Conservation (phyloP, 805 yeast species). For the Yarrowia keelungensis region DNA sequence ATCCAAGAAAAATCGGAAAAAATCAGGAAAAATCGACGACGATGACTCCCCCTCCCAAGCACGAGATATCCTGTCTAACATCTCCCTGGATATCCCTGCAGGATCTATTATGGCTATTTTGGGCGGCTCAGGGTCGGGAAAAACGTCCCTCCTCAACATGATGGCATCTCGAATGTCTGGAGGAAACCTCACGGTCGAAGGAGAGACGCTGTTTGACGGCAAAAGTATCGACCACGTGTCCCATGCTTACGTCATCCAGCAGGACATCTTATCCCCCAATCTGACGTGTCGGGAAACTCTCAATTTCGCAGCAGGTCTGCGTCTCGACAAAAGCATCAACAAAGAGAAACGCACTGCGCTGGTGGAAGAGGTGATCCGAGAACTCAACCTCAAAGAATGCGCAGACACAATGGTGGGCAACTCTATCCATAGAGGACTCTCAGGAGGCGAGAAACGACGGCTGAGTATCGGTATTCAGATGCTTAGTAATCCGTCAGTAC, state of each 20-base stretch:
- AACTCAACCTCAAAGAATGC: constrained; percentile 71
- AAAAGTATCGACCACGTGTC: constrained; percentile 5
- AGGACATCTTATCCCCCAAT: constrained; percentile 73
- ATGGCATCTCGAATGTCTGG: constrained; percentile 48
- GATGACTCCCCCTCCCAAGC: neutral
- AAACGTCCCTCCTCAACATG: constrained; percentile 75
- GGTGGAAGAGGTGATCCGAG: constrained; percentile 66
- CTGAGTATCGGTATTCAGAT: constrained; percentile 80
- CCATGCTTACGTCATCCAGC: constrained; percentile 74
- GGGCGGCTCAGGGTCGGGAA: constrained; percentile 90
- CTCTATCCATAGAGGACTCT: constrained; percentile 61
- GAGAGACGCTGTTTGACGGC: constrained; percentile 47
- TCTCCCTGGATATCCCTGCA: constrained; percentile 65
- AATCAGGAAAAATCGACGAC: neutral
- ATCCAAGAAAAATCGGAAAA: neutral
- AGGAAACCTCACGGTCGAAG: constrained; percentile 44
- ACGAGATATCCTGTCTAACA: constrained; percentile 53
- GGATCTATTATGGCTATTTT: constrained; percentile 78
- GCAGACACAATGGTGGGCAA: constrained; percentile 66
- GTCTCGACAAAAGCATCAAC: constrained; percentile 59
- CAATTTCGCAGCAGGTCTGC: constrained; percentile 71
- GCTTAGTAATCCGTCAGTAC: constrained; percentile 73
- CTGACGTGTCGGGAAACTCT: constrained; percentile 77
- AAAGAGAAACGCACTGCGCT: constrained; percentile 56
- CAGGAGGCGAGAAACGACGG: constrained; percentile 87